Conservation (phyloP, 225 moss, liverwort and hornwort species). For the Bryum argenteum region DNA sequence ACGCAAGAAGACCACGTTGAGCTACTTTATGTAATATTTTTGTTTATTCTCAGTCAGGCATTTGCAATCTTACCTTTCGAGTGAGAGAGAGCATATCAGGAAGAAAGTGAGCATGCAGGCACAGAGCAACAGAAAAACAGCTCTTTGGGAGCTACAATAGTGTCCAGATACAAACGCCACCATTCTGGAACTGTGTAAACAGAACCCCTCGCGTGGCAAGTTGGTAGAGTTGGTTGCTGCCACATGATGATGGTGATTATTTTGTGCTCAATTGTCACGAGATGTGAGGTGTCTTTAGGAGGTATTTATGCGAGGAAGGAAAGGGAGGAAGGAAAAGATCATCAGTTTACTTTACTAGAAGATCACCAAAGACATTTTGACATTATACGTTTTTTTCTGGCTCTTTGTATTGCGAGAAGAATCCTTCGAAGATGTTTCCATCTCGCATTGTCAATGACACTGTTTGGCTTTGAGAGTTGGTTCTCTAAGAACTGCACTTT, state of each 20-base stretch:
- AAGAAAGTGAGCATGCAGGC: conserved; percentile 6
- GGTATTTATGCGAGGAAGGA: background rate
- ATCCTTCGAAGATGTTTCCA: conserved; percentile 2
- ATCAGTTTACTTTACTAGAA: conserved; percentile 19
- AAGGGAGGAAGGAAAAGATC: background rate
- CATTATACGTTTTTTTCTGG: conserved; percentile 3
- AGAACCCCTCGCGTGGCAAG: background rate
- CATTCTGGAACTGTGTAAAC: conserved; percentile 3
- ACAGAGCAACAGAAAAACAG: background rate
- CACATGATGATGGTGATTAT: background rate
- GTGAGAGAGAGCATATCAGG: conserved; percentile 7
- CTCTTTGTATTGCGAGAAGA: conserved; percentile 3
- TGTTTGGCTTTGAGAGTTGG: conserved; percentile 8
- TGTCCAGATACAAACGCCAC: conserved; percentile 10
- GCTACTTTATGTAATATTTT: conserved; percentile 63
- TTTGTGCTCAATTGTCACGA: conserved; percentile 7
- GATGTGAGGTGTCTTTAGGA: background rate
- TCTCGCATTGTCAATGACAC: conserved; percentile 2
- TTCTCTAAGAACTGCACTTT: background rate
- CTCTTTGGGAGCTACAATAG: conserved; percentile 5
- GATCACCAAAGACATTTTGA: conserved; percentile 8
- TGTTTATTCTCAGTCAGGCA: conserved; percentile 25
- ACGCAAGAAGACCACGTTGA: conserved; percentile 60
- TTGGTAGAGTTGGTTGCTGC: conserved; percentile 1
- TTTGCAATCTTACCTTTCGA: conserved; percentile 13